These are phyloP conservation scores for Boletus sp. DNA, from an alignment of 768 basidiomycete species.

Conservation along the genomic window DNA sequence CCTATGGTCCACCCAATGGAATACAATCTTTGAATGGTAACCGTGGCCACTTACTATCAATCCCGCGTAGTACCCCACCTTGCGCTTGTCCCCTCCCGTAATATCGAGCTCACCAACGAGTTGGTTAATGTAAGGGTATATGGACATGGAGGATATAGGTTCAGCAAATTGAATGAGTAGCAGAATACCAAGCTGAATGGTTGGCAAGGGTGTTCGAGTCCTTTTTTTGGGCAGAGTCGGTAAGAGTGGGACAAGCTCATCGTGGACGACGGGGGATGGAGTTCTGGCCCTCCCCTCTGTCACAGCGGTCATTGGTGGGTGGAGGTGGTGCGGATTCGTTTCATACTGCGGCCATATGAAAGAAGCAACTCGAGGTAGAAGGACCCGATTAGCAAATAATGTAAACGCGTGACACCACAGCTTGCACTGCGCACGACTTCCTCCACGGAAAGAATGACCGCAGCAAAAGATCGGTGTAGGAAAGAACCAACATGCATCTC, in stretches of 20 bases:
- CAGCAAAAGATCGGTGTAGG: no score
- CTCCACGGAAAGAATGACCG: no score
- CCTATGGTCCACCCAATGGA: slow-evolving; percentile 36
- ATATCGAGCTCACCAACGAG: slow-evolving; percentile 31
- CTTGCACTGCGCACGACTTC: no score
- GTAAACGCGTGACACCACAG: no score
- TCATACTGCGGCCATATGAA: background rate
- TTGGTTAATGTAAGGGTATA: slow-evolving; percentile 49
- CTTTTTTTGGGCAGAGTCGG: background rate
- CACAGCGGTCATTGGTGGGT: background rate
- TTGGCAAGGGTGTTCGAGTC: slow-evolving; percentile 34
- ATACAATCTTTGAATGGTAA: background rate
- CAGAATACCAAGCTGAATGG: slow-evolving; percentile 37
- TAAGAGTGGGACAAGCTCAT: slow-evolving; percentile 14
- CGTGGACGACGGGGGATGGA: background rate
- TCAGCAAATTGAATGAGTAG: slow-evolving; percentile 33
- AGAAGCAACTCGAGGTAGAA: background rate
- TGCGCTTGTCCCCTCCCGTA: slow-evolving; percentile 23
- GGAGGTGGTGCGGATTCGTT: background rate
- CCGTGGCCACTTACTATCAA: slow-evolving; percentile 45
- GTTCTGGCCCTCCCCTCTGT: background rate
- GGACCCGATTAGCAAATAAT: background rate
- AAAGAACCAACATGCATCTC: no score
- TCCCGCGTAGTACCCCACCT: slow-evolving; percentile 64
- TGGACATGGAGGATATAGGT: slow-evolving; percentile 39